Evolutionary conservation across 306 rosid genomes (phyloP), one percentile per base, ranked within the genome.

Genomic region (Castanea mollissima): DNA sequence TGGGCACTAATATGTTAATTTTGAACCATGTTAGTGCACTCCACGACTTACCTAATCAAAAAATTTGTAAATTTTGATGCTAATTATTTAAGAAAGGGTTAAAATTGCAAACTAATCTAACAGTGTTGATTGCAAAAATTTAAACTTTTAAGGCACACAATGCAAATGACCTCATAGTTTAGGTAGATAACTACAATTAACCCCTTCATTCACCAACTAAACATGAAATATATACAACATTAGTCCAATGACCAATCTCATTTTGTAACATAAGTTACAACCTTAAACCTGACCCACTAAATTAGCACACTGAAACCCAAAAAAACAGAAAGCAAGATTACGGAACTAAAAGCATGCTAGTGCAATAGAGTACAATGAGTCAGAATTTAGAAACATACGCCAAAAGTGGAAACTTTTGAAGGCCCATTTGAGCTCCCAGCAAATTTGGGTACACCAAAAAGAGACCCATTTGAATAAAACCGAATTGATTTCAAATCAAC

Each of bases 371-470:
- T 6, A 38, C 44, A 38, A 38, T 38, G 44, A 38, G 44, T 38
- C 44, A 6, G 49, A 13, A 75, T 11, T n/a, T 5, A 35, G 73
- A 71, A 73, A 77, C 85, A 78, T 77, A 87, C 81, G 1, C 44
- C 44, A 38, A 38, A 38, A 6, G 44, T 38, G 44, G 44, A 74
- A 19, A 71, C 52, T 41, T 59, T 76, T 5, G 65, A 49, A 73
- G 81, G 76, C 64, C 46, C 71, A 76, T 19, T 44, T 15, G 74
- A 73, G 23, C 78, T 52, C 54, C 65, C 83, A 49, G 70, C 55
- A 56, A 15, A 70, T 63, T 69, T 72, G 65, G 63, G 74, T 5
- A 64, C 71, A 41, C 73, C 23, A 58, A 27, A 44, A n/a, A 73
- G 15, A 49, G 75, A 78, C 57, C 73, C 51, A 19, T 35, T 71